phyloP scores from a whole-genome alignment of 495 filamentous ascomycete genomes.

The Filosporella fistucella region DNA sequence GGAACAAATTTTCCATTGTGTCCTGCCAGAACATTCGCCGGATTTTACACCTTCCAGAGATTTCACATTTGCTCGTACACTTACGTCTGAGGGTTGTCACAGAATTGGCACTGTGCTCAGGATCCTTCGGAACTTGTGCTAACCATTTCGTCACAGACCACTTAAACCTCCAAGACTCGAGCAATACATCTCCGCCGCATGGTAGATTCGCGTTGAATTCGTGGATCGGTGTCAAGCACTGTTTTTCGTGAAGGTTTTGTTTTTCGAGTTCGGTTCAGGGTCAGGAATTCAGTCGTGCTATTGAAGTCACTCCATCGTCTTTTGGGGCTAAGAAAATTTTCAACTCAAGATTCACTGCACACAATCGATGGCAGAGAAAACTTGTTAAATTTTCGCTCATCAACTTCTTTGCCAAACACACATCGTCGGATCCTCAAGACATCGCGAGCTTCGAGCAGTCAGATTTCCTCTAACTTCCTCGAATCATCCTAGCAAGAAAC shows the following conservation, averaged over 20 bases:
- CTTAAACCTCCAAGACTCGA: slow-evolving; percentile 11
- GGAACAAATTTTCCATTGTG: no score
- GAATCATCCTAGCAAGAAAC: slow-evolving; percentile 9
- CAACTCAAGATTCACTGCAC: slow-evolving; percentile 14
- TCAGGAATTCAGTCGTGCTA: slow-evolving; percentile 1
- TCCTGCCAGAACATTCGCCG: background rate
- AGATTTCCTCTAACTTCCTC: background rate
- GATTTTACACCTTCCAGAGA: background rate
- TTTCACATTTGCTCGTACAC: background rate
- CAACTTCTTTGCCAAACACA: background rate
- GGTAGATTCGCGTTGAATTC: slow-evolving; percentile 17
- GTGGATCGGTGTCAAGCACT: slow-evolving; percentile 23
- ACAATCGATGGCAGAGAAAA: slow-evolving; percentile 20
- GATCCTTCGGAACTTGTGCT: background rate
- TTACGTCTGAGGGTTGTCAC: slow-evolving; percentile 7
- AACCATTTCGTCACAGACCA: slow-evolving; percentile 8
- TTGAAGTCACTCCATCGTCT: background rate
- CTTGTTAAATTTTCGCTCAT: slow-evolving; percentile 12
- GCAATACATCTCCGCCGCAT: slow-evolving; percentile 14
- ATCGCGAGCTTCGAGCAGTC: slow-evolving; percentile 3
- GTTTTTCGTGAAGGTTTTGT: slow-evolving; percentile 8
- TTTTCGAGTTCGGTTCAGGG: background rate
- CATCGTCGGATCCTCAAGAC: slow-evolving; percentile 7
- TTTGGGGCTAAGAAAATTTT: background rate
- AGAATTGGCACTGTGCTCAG: slow-evolving; percentile 7